Percentiles rank a stretch among this genome's conserved stretches.
Evolutionary conservation across 2,329 filamentous ascomycete genomes (phyloP).

Genomic region (Zymoseptoria crescenta): DNA sequence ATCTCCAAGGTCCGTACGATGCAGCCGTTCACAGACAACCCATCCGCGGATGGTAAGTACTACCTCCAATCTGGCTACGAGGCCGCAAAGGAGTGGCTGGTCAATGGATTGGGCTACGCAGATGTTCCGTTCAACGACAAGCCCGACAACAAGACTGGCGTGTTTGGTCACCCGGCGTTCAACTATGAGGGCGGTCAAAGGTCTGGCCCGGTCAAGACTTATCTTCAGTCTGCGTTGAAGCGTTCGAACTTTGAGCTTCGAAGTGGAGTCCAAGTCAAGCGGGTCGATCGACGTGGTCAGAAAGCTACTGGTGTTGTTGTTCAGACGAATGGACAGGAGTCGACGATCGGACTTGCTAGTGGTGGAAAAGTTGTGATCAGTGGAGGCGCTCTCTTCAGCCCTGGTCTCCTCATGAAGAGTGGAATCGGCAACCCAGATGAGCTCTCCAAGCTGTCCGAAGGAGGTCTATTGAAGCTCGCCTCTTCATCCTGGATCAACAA

Average conservation of each 20-base stretch:
- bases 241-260: conserved; percentile 49
- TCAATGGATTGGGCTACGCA: conserved; percentile 41
- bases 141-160: conserved; percentile 45
- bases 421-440: conserved; percentile 53
- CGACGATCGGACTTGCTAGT: conserved; percentile 57
- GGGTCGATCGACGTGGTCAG: conserved; percentile 47
- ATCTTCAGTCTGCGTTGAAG: conserved; percentile 43
- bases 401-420: conserved; percentile 57
- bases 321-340: conserved; percentile 54
- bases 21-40: conserved; percentile 52
- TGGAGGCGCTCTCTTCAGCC: conserved; percentile 54
- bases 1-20: conserved; percentile 38
- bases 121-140: conserved; percentile 43
- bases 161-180: conserved; percentile 36
- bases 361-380: conserved; percentile 44
- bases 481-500: conserved; percentile 44
- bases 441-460: conserved; percentile 37
- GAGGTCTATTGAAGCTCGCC: conserved; percentile 30
- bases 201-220: conserved; percentile 41
- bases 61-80: conserved; percentile 43
- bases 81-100: conserved; percentile 44
- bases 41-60: conserved; percentile 49
- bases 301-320: conserved; percentile 48
- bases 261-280: conserved; percentile 42
- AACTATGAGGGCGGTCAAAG: conserved; percentile 38